Evolutionary conservation across 257 asterid species (phyloP).

Genomic region (Craterostigma plantagineum): DNA sequence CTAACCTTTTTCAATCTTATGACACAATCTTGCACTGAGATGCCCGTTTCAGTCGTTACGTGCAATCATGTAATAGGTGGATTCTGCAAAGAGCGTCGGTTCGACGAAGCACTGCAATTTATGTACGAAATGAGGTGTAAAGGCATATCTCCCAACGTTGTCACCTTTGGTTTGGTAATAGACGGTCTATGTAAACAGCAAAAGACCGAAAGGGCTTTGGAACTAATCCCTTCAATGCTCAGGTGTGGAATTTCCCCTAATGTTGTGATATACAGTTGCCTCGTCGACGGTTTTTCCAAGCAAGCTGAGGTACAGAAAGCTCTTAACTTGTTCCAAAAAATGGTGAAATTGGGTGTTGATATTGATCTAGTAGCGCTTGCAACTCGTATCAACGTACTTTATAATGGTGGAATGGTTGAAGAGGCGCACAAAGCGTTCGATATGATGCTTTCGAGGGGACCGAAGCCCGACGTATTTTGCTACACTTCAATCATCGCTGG

Average conservation of each 20-base stretch:
- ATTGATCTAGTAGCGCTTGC: constrained; percentile 30
- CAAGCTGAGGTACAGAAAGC: constrained; percentile 29
- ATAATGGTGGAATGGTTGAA: constrained; percentile 12
- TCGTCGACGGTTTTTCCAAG: constrained; percentile 34
- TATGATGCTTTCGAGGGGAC: constrained; percentile 19
- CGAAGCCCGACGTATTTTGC: constrained; percentile 18
- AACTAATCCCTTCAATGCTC: constrained; percentile 40
- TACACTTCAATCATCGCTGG: constrained; percentile 40
- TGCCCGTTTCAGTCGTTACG: constrained; percentile 10
- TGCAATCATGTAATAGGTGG: constrained; percentile 21
- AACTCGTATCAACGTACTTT: constrained; percentile 24
- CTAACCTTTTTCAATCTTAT: constrained; percentile 13
- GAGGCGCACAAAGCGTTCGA: constrained; percentile 27
- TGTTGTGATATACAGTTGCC: constrained; percentile 30
- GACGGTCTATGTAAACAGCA: constrained; percentile 28
- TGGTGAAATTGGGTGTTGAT: constrained; percentile 28
- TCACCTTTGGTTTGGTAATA: constrained; percentile 18
- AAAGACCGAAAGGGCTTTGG: constrained; percentile 26
- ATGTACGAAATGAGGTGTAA: constrained; percentile 16
- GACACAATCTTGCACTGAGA: constrained; percentile 16
- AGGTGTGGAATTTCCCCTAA: constrained; percentile 23
- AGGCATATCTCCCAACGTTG: constrained; percentile 19
- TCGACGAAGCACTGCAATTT: constrained; percentile 20
- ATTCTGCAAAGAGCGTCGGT: constrained; percentile 24
- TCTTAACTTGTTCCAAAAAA: constrained; percentile 17